These are phyloP conservation scores for Penicillium sp. DNA, from an alignment of 2,329 filamentous ascomycete genomes.

Conservation along the genomic window DNA sequence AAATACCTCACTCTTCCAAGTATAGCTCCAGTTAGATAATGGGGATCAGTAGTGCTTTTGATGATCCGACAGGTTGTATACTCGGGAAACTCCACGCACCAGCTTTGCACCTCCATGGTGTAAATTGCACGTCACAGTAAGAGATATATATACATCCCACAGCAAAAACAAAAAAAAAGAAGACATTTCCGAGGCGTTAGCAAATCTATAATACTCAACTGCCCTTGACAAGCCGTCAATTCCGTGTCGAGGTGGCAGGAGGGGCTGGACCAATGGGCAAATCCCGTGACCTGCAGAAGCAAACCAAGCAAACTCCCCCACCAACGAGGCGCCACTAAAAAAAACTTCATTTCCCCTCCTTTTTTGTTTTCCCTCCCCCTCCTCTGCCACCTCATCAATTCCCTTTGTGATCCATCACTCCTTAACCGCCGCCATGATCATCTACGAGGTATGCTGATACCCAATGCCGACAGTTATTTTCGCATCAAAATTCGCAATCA, in stretches of 20 bases:
- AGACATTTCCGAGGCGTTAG: no score
- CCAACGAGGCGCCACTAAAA: constrained; percentile 27
- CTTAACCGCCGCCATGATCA: constrained; percentile 65
- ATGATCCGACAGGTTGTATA: no score
- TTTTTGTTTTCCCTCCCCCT: constrained; percentile 28
- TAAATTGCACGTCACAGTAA: no score
- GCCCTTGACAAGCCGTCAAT: no score
- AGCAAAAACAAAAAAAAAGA: no score
- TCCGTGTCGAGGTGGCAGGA: no score
- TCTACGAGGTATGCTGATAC: constrained; percentile 61
- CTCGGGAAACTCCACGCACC: not conserved
- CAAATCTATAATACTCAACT: no score
- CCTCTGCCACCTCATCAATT: constrained; percentile 25
- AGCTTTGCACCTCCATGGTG: not conserved
- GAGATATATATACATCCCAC: no score
- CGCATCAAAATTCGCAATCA: not conserved
- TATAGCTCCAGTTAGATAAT: no score
- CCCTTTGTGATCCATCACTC: constrained; percentile 22
- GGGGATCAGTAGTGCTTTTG: no score
- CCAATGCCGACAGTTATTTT: not conserved
- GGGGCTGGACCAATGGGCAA: not conserved
- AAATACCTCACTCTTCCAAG: no score
- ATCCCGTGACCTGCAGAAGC: constrained; percentile 10
- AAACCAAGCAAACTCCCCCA: constrained; percentile 33
- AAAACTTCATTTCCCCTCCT: constrained; percentile 32